Base-by-base conservation (phyloP, 192 early-diverging fungal species). In the Backusella psychrophila region DNA sequence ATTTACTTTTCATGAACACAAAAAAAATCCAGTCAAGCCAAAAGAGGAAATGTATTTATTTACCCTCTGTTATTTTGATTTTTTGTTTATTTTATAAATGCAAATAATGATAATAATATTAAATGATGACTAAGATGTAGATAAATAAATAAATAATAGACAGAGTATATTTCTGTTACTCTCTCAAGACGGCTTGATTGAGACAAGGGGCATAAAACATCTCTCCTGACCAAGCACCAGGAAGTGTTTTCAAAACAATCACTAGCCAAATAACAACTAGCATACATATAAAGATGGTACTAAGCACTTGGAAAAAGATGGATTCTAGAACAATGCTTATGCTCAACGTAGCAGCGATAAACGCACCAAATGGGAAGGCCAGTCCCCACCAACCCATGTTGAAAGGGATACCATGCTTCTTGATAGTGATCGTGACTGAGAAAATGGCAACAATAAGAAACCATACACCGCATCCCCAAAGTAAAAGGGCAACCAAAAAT, bases 371-470 rank as follows among this genome's bases (percentile, higher is more conserved):
- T 1, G 88, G 88, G 77, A 89, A 89, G n/a, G 84, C 87, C 6
- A 87, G 77, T 23, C 87, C 85, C 88, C 88, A 89, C 83, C 85
- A 89, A 0, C 88, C 86, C 52, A 88, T 80, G 70, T 87, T 86
- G 56, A 89, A 89, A 1, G 84, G 81, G 14, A 89, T 56, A 4
- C 34, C 44, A 29, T 17, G 44, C 21, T 78, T 72, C 2, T 81
- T 81, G 68, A 72, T 73, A 2, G 59, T 67, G 31, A n/a, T 4
- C 2, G 76, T 9, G 12, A 88, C 77, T 0, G 85, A 80, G 69
- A 82, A 82, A 9, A 83, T 69, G 11, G 81, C 85, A 14, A 84
- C 81, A 3, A 46, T 31, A 0, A 71, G 15, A 33, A 46, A 71
- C 70, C 70, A 71, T 31, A 46, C 39, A 5, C 70, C 70, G 19